Evolutionary conservation across 2,329 filamentous ascomycete species (phyloP).

Genomic region (Nakataea oryzae): DNA sequence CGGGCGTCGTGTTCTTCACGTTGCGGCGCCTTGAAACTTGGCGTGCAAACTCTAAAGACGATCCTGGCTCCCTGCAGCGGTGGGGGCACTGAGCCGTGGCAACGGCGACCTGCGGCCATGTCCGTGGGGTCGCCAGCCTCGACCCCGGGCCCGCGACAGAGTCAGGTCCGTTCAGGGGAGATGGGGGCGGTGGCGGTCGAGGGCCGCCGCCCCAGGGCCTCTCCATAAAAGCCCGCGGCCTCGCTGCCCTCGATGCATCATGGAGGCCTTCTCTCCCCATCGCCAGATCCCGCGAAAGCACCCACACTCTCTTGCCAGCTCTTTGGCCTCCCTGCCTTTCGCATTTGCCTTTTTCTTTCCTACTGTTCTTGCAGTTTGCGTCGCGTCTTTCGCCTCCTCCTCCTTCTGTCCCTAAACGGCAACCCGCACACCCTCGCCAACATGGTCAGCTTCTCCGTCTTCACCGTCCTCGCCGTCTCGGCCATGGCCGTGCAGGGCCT

Average conservation of each 20-base stretch:
- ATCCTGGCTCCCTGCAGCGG: not conserved
- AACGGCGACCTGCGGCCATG: not conserved
- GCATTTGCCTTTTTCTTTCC: no score
- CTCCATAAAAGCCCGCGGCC: not conserved
- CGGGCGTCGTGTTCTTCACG: not conserved
- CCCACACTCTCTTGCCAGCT: not conserved
- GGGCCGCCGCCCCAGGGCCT: no score
- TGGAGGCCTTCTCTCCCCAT: not conserved
- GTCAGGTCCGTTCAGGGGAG: not conserved
- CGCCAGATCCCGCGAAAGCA: not conserved
- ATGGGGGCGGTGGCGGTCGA: no score
- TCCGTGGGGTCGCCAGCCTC: no score
- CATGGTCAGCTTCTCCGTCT: not conserved
- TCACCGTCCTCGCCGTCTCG: not conserved
- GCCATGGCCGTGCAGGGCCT: not conserved
- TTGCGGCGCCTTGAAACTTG: not conserved
- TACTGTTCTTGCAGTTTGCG: not conserved
- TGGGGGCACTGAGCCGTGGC: not conserved
- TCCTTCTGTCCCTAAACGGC: not conserved
- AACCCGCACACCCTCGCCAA: not conserved
- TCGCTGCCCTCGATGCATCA: not conserved
- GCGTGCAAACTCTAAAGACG: not conserved
- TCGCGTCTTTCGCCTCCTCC: not conserved
- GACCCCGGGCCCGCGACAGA: not conserved
- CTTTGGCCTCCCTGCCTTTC: no score